Evolutionary conservation across 805 yeast species (phyloP).

Genomic region (Cyberlindnera galapagoensis): DNA sequence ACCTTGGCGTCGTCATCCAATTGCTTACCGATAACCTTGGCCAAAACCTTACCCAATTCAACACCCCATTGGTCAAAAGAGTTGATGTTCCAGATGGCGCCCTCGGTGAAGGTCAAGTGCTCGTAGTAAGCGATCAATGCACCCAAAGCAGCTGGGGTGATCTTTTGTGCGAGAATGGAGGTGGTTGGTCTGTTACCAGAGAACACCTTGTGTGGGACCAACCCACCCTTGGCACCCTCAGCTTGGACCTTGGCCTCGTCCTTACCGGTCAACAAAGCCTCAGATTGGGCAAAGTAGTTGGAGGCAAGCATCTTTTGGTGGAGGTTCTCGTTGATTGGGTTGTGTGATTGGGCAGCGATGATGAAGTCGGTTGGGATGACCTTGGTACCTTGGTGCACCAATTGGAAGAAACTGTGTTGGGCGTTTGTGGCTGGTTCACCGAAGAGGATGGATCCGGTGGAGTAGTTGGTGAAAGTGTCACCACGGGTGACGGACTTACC

Average conservation of each 20-base stretch:
- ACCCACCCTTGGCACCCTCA: conserved; percentile 82
- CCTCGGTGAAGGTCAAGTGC: conserved; percentile 95
- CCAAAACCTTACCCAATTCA: conserved; percentile 96
- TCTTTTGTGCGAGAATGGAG: conserved; percentile 88
- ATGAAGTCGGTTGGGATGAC: conserved; percentile 96
- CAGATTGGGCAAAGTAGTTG: conserved; percentile 97
- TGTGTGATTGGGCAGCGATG: conserved; percentile 94
- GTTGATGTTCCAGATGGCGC: conserved; percentile 99
- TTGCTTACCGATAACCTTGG: conserved; percentile 91
- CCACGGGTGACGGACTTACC: conserved; percentile 97
- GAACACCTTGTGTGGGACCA: conserved; percentile 94
- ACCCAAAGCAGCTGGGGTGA: conserved; percentile 95
- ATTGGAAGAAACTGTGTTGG: conserved; percentile 98
- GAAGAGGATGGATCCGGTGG: conserved; percentile 91
- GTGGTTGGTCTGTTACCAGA: conserved; percentile 99
- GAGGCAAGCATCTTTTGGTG: conserved; percentile 99
- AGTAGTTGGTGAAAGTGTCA: conserved; percentile 84
- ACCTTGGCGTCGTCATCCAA: conserved; percentile 57
- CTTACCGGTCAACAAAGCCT: conserved; percentile 96
- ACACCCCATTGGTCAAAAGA: conserved; percentile 99
- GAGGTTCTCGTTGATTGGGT: conserved; percentile 89
- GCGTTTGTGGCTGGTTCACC: conserved; percentile 99
- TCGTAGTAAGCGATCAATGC: conserved; percentile 97
- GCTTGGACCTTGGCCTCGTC: conserved; percentile 72
- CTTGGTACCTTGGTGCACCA: conserved; percentile 98